Percentiles rank a stretch among this genome's conserved stretches.
These are phyloP conservation scores for Avena eriantha DNA, from an alignment of 176 grass and related monocot genomes.

Conservation along the genomic window DNA sequence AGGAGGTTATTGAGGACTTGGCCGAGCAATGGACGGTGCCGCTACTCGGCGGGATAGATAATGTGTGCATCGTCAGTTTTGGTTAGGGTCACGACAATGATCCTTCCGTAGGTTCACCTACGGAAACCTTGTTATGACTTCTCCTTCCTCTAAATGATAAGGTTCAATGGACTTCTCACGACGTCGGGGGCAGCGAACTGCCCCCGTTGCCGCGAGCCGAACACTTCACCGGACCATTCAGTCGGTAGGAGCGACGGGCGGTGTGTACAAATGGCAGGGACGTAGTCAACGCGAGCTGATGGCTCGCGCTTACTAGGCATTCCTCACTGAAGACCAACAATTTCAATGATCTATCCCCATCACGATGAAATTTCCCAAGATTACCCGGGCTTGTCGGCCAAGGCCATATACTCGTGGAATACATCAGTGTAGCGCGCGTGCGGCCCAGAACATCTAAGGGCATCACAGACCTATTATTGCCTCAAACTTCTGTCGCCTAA, in stretches of 20 bases:
- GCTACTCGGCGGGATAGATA: too few species aligned
- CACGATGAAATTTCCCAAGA: conserved; percentile 82
- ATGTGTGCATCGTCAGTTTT: too few species aligned
- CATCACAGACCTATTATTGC: conserved; percentile 70
- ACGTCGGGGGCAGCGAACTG: conserved; percentile 1
- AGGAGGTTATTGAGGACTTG: too few species aligned
- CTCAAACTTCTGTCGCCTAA: too few species aligned
- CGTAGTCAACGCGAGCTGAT: not conserved
- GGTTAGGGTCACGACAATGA: too few species aligned
- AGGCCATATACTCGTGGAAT: conserved; percentile 81
- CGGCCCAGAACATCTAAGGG: conserved; percentile 79
- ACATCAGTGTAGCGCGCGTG: conserved; percentile 76
- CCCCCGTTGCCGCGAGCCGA: not conserved
- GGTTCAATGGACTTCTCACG: conserved; percentile 42
- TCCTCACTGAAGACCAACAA: conserved; percentile 70
- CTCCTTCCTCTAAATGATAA: conserved; percentile 68
- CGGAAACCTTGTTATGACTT: conserved; percentile 66
- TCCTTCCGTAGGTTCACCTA: conserved; percentile 53
- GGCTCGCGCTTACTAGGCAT: conserved; percentile 71
- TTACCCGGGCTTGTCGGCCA: conserved; percentile 66
- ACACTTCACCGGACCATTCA: conserved; percentile 32
- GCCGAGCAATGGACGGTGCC: too few species aligned
- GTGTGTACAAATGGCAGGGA: not conserved
- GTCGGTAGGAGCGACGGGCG: not conserved
- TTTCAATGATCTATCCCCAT: conserved; percentile 74